Base-by-base conservation (phyloP, 352 stramenopile species). In the Elongisporangium undulatum region DNA sequence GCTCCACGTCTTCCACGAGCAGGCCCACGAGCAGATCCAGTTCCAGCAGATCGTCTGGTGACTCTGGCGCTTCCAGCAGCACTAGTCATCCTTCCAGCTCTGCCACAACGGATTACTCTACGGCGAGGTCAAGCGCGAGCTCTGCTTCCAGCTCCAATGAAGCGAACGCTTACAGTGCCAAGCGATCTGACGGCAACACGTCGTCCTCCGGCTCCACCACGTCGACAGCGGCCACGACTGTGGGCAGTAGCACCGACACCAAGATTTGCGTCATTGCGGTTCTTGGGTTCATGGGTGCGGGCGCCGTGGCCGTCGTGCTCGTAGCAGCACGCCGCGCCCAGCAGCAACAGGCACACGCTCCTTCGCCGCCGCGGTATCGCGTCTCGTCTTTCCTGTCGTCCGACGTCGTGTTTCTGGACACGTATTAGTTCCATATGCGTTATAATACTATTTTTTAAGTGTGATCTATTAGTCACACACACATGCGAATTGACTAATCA, bases 201-300 rank as follows among this genome's bases (percentile, higher is more conserved):
- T 61, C 56, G 26, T 22, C 61, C 15, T 56, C 20, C 23, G 26
- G 45, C 16, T 53, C 62, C 1, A 55, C 55, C 16, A 56, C 63
- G 24, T 69, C 70, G 20, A 21, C 59, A 49, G 17, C 41, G 19
- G 52, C 59, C 5, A 53, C 59, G 16, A 53, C 58, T 20, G 52
- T 48, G 21, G 57, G 49, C 12, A 41, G 13, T 17, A 63, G 19
- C 15, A 58, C 49, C 7, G 29, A 57, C 0, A 57, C 74, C 24
- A 66, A 63, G 21, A 57, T 63, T 0, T 64, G 74, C 20, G 38
- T 76, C 45, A 67, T 86, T 39, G 69, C 83, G 16, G 10, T 78
- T 2, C 51, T 72, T 51, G 75, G 55, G 9, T 45, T 82, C 15
- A 52, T 84, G 21, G 74, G 64, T 58, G 74, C 61, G 16, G 74